These are phyloP conservation scores for Zelopaecilomyces penicillatus DNA, from an alignment of 2,329 filamentous ascomycete genomes.

Conservation along the genomic window DNA sequence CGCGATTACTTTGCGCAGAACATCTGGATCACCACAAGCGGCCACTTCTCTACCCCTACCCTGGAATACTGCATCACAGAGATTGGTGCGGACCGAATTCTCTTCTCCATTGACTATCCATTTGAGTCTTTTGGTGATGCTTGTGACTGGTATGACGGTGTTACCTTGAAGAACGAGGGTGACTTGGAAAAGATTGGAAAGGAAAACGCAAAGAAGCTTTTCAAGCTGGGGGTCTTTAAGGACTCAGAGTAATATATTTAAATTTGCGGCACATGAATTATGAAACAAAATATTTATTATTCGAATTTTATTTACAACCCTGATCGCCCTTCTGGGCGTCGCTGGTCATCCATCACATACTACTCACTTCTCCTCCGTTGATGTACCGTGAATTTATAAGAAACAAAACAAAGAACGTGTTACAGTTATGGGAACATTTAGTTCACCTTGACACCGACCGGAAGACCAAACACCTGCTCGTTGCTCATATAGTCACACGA, in stretches of 20 bases:
- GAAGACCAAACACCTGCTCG: constrained; percentile 38
- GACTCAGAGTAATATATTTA: constrained; percentile 14
- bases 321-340: too few relatives aligned
- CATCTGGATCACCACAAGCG: constrained; percentile 49
- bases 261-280: neutral
- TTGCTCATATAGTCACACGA: constrained; percentile 30
- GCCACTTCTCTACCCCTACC: constrained; percentile 46
- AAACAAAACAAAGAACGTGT: too few relatives aligned
- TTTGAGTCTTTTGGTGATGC: constrained; percentile 39
- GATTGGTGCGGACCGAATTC: constrained; percentile 39
- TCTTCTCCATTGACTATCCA: constrained; percentile 47
- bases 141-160: constrained; percentile 32
- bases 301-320: too few relatives aligned
- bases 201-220: constrained; percentile 34
- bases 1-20: constrained; percentile 46
- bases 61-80: constrained; percentile 41
- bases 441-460: constrained; percentile 25
- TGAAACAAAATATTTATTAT: too few relatives aligned
- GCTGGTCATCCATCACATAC: too few relatives aligned
- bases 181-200: constrained; percentile 33
- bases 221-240: constrained; percentile 29
- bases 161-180: constrained; percentile 25
- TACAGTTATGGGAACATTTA: neutral
- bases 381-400: too few relatives aligned
- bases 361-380: too few relatives aligned